phyloP scores from a whole-genome alignment of 345 rosid genomes.

The Eutrema yunnanense region DNA sequence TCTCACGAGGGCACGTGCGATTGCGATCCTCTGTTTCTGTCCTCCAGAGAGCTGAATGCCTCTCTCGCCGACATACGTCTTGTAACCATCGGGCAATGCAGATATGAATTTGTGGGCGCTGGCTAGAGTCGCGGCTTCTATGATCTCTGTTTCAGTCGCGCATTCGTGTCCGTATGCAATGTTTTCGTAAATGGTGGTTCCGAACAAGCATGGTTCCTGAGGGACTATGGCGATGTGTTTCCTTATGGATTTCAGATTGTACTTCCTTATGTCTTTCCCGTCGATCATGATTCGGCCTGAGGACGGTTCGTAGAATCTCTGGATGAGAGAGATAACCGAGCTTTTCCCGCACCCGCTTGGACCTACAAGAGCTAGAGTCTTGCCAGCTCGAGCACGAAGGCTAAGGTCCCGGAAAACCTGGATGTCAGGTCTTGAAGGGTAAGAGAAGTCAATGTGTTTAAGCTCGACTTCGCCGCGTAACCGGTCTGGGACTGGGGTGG shows the following conservation, averaged over 20 bases:
- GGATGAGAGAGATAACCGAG: conserved; percentile 76
- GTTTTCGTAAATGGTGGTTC: conserved; percentile 74
- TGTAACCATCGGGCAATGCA: conserved; percentile 72
- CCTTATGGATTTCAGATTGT: conserved; percentile 85
- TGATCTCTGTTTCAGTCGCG: conserved; percentile 81
- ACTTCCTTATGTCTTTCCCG: conserved; percentile 89
- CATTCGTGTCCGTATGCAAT: conserved; percentile 88
- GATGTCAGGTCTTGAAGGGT: conserved; percentile 87
- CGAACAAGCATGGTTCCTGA: conserved; percentile 94
- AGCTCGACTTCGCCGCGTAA: conserved; percentile 94
- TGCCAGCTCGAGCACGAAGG: conserved; percentile 87
- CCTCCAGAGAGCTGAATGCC: conserved; percentile 98
- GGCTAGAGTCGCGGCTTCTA: conserved; percentile 87
- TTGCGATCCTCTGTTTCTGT: conserved; percentile 85
- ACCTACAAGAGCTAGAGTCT: conserved; percentile 93
- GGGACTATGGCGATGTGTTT: conserved; percentile 89
- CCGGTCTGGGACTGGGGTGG: conserved; percentile 68
- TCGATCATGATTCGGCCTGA: conserved; percentile 88
- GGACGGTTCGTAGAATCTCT: conserved; percentile 82
- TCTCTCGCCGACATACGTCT: conserved; percentile 80
- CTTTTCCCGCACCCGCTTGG: conserved; percentile 99
- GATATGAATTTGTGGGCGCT: conserved; percentile 91
- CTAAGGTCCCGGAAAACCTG: conserved; percentile 75
- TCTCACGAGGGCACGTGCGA: conserved; percentile 76
- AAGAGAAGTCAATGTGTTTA: conserved; percentile 90